Base-by-base conservation (phyloP, 192 early-diverging fungal genomes). In the Umbelopsis sp. region DNA sequence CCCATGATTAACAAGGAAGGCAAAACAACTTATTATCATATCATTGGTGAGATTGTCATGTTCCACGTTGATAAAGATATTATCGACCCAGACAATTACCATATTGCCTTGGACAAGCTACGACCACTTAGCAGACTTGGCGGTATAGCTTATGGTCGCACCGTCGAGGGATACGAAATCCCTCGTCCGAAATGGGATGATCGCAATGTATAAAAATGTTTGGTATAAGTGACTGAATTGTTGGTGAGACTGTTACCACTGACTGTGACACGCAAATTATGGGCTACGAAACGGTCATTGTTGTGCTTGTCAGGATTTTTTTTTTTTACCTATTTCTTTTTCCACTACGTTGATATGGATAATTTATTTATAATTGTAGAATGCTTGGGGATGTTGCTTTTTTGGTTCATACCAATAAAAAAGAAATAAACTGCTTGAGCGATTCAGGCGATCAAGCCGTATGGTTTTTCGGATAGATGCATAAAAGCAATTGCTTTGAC, bases 91-190 rank as follows among this genome's bases (percentile, higher is more conserved):
- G 74, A 81, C 35, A 64, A 66, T 33, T 67, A 52, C 21, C 61
- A 67, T 45, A 75, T 84, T 4, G 77, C 80, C 50, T 46, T 75
- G 68, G 58, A 49, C 0, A 58, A 71, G 65, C 79, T 71, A 37
- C 52, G 49, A 49, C 77, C 77, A 16, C 53, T 84, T 21, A 70
- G 77, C 23, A 27, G 82, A 64, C 50, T 84, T 16, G 82, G 82
- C 27, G 82, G 82, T 46, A 67, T 72, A 22, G 68, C 69, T 69
- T 84, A 84, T 69, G 80, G 74, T 2, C 48, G 82, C 7, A 75
- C 72, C 7, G 46, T 61, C 30, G 48, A 73, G 33, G 82, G 74
- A 33, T 82, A 73, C 66, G 77, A 82, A 35, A 49, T 80, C 11
- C 37, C 46, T 16, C 44, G 84, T 30, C 82, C 79, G 5, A 64